Conservation (phyloP, 1,284 basidiomycete species). For the Boletus semigastroideus region DNA sequence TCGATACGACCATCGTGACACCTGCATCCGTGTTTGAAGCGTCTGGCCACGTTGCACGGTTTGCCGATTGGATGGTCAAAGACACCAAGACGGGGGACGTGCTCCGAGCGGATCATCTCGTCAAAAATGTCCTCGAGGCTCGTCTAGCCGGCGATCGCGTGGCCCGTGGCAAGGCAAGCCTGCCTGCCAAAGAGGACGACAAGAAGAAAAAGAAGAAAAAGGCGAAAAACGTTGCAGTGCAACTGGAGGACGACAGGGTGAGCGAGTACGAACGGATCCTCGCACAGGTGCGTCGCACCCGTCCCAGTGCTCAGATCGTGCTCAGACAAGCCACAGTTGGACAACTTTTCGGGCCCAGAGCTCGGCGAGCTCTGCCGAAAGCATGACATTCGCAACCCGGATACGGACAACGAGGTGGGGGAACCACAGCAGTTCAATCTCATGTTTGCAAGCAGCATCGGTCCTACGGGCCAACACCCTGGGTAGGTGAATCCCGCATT, state of each 20-base stretch:
- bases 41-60: slow-evolving; percentile 97
- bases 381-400: slow-evolving; percentile 86
- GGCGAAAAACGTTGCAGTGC: slow-evolving; percentile 73
- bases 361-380: slow-evolving; percentile 87
- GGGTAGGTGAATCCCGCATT: slow-evolving; percentile 51
- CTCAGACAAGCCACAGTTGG: slow-evolving; percentile 60
- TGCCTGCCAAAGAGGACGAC: slow-evolving; percentile 57
- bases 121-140: slow-evolving; percentile 91
- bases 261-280: slow-evolving; percentile 81
- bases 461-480: slow-evolving; percentile 96
- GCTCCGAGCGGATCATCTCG: slow-evolving; percentile 95
- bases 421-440: slow-evolving; percentile 98
- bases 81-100: slow-evolving; percentile 94
- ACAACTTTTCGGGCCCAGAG: slow-evolving; percentile 91
- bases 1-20: slow-evolving; percentile 98
- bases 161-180: slow-evolving; percentile 75
- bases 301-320: background rate
- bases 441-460: slow-evolving; percentile 98
- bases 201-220: slow-evolving; percentile 82
- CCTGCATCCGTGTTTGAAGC: slow-evolving; percentile 95
- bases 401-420: slow-evolving; percentile 88
- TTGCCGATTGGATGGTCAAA: slow-evolving; percentile 99
- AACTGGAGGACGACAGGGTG: slow-evolving; percentile 76
- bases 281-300: slow-evolving; percentile 69
- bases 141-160: slow-evolving; percentile 89